A percentile compares a stretch with the other conserved stretches of the same genome.
Conservation (phyloP, 2,329 filamentous ascomycete genomes). For the Fusarium acutatum region DNA sequence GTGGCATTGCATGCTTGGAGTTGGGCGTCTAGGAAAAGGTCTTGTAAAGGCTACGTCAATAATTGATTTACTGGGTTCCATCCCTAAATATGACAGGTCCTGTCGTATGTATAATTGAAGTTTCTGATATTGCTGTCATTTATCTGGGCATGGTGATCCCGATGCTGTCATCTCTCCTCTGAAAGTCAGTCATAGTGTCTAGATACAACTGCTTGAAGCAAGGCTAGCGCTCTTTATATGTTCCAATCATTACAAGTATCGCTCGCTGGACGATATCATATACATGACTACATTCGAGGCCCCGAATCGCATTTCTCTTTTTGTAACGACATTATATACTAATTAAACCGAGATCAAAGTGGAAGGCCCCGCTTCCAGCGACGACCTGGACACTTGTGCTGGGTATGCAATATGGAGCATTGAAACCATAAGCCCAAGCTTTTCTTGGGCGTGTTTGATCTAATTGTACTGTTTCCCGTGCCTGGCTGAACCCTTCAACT, state of each 20-base stretch:
- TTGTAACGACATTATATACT: constrained; percentile 20
- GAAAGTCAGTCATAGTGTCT: background rate
- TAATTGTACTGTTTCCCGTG: constrained; percentile 15
- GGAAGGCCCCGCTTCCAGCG: background rate
- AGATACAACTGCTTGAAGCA: background rate
- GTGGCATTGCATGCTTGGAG: constrained; percentile 39
- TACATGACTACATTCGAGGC: background rate
- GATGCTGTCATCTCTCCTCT: background rate
- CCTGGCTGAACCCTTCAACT: background rate
- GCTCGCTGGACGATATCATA: background rate
- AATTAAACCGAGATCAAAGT: constrained; percentile 1
- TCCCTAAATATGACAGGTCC: constrained; percentile 1
- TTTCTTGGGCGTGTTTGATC: background rate
- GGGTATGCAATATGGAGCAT: background rate
- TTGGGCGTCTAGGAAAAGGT: constrained; percentile 46
- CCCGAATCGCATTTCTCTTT: background rate
- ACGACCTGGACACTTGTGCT: background rate
- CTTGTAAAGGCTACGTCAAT: constrained; percentile 39
- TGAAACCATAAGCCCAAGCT: background rate
- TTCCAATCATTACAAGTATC: background rate
- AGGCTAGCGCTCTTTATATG: background rate
- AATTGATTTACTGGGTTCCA: constrained; percentile 39
- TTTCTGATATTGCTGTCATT: background rate
- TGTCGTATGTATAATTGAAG: background rate
- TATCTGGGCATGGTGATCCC: background rate